Evolutionary conservation across 306 rosid genomes (phyloP).

Genomic region (Acacia acuminata): DNA sequence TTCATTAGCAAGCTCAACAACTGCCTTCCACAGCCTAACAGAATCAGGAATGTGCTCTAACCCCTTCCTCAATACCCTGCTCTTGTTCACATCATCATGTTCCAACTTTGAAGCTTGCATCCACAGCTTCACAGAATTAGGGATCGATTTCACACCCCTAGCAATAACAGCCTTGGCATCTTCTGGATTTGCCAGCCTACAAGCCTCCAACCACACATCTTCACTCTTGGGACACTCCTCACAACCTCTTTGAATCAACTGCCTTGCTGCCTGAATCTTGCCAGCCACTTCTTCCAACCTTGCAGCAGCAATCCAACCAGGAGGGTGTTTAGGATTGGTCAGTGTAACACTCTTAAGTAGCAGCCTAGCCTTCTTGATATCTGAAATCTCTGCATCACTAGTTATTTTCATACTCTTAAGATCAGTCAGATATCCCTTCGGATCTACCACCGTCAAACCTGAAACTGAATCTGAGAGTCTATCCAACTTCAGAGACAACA

Average conservation of each 20-base stretch:
- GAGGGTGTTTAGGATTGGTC: slow-evolving; percentile 87
- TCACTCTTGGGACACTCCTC: slow-evolving; percentile 90
- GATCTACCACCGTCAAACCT: slow-evolving; percentile 79
- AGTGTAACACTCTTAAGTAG: slow-evolving; percentile 84
- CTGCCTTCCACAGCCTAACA: slow-evolving; percentile 93
- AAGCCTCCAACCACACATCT: slow-evolving; percentile 94
- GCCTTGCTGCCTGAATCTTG: slow-evolving; percentile 80
- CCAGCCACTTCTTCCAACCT: slow-evolving; percentile 91
- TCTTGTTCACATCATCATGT: slow-evolving; percentile 63
- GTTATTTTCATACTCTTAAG: slow-evolving; percentile 87
- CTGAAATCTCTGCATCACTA: slow-evolving; percentile 88
- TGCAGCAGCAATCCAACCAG: slow-evolving; percentile 92
- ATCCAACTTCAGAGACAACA: slow-evolving; percentile 76
- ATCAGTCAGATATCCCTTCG: slow-evolving; percentile 80
- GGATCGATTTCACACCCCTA: slow-evolving; percentile 72
- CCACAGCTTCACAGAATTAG: slow-evolving; percentile 88
- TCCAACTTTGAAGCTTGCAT: slow-evolving; percentile 84
- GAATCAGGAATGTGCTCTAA: slow-evolving; percentile 87
- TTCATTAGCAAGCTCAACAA: slow-evolving; percentile 87
- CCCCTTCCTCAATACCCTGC: slow-evolving; percentile 88
- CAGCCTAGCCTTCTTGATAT: slow-evolving; percentile 81
- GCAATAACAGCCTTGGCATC: slow-evolving; percentile 92
- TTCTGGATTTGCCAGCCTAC: slow-evolving; percentile 81
- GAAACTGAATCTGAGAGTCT: slow-evolving; percentile 81
- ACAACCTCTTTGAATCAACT: slow-evolving; percentile 79